phyloP scores from a whole-genome alignment of 2,329 filamentous ascomycete species.

The Trichophyton mentagrophytes region DNA sequence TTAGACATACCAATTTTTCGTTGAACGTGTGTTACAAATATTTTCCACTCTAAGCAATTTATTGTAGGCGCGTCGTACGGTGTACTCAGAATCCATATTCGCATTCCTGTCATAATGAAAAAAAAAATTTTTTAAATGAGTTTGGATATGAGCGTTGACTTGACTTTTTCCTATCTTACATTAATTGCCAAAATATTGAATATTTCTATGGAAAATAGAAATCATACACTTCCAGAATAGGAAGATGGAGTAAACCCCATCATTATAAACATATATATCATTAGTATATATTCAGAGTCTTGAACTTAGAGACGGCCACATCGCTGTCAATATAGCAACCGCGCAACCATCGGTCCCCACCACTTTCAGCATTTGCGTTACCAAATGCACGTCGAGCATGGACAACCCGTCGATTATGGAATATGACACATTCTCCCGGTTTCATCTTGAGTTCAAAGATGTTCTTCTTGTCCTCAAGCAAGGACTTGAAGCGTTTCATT shows the following conservation, averaged over 20 bases:
- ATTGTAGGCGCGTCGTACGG: background rate
- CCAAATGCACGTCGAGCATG: conserved; percentile 74
- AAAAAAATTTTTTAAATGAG: no score
- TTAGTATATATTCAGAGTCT: conserved; percentile 24
- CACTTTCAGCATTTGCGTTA: conserved; percentile 9
- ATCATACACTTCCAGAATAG: no score
- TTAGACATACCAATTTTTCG: background rate
- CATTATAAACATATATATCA: no score
- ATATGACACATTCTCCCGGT: conserved; percentile 82
- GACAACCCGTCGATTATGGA: conserved; percentile 74
- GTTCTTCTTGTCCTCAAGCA: conserved; percentile 46
- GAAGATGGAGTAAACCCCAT: no score
- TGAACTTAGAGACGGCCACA: conserved; percentile 41
- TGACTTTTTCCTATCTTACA: no score
- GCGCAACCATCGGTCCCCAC: conserved; percentile 64
- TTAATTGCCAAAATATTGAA: no score
- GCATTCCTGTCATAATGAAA: no score
- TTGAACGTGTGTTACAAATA: background rate
- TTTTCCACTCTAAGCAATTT: background rate
- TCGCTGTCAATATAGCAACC: conserved; percentile 70
- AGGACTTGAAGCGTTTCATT: conserved; percentile 45
- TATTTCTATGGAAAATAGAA: no score
- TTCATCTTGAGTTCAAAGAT: conserved; percentile 60
- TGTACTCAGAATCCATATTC: background rate
- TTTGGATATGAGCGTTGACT: no score